Conservation (phyloP, 768 basidiomycete species). For the Russula abietina region DNA sequence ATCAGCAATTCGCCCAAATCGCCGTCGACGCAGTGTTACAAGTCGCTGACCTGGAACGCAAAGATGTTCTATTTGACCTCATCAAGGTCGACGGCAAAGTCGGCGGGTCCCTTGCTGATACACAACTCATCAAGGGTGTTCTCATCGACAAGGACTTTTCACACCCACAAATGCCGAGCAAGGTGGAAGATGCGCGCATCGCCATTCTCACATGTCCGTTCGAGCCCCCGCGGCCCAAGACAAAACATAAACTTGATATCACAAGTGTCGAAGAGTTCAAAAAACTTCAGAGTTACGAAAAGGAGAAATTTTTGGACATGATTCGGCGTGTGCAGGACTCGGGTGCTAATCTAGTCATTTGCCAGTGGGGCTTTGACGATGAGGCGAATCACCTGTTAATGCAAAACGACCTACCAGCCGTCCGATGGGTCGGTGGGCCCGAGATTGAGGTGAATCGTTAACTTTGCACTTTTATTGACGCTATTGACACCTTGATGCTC, state of each 20-base stretch:
- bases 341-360: conserved; percentile 97
- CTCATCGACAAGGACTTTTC: conserved; percentile 99
- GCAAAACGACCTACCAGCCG: conserved; percentile 96
- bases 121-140: conserved; percentile 90
- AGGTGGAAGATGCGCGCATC: conserved; percentile 80
- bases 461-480: background rate
- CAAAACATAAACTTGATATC: conserved; percentile 98
- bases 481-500: conserved; percentile 4
- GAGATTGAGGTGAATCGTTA: conserved; percentile 79
- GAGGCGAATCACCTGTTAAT: conserved; percentile 97
- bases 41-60: conserved; percentile 91
- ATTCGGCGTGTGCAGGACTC: conserved; percentile 94
- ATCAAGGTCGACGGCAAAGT: conserved; percentile 99
- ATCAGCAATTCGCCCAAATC: conserved; percentile 91
- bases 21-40: conserved; percentile 95
- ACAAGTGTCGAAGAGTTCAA: conserved; percentile 95
- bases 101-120: conserved; percentile 94
- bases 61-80: conserved; percentile 93
- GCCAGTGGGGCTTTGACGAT: conserved; percentile 99
- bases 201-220: conserved; percentile 99
- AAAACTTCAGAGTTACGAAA: conserved; percentile 90
- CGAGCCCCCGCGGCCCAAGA: conserved; percentile 98
- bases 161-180: conserved; percentile 94
- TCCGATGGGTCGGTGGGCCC: conserved; percentile 98
- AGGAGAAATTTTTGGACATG: conserved; percentile 95